Evolutionary conservation across 768 basidiomycete species (phyloP).

Genomic region (Cyathus striatus): DNA sequence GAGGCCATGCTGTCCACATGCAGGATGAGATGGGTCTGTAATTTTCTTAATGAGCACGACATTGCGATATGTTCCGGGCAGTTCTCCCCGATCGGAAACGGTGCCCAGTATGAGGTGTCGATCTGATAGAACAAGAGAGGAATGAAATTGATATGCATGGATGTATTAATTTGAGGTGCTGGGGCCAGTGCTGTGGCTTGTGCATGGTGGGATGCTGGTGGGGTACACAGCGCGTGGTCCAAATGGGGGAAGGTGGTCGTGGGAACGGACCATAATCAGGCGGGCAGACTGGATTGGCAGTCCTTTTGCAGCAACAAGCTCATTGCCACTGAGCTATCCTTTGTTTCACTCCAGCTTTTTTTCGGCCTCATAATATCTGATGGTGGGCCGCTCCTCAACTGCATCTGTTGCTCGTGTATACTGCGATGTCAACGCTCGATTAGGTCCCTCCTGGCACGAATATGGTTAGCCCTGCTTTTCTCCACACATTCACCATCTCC

Average conservation of each 20-base stretch:
- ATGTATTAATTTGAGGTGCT: conserved; percentile 53
- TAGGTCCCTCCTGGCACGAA: conserved; percentile 93
- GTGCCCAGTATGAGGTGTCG: conserved; percentile 31
- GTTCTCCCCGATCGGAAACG: conserved; percentile 5
- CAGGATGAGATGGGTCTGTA: conserved; percentile 59
- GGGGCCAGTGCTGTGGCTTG: conserved; percentile 18
- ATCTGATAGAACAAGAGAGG: conserved; percentile 44
- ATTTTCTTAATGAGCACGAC: conserved; percentile 57
- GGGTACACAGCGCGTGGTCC: not conserved
- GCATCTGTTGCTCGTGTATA: conserved; percentile 87
- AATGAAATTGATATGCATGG: conserved; percentile 44
- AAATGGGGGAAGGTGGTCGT: conserved; percentile 13
- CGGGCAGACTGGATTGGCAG: no score
- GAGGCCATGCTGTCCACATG: conserved; percentile 72
- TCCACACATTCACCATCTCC: conserved; percentile 12
- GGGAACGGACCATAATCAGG: conserved; percentile 18
- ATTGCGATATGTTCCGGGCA: conserved; percentile 11
- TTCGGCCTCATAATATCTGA: not conserved
- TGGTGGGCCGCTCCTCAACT: conserved; percentile 67
- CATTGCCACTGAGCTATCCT: conserved; percentile 3
- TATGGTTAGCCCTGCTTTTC: conserved; percentile 55
- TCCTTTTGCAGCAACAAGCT: no score
- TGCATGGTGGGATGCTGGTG: not conserved
- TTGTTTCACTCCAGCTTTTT: conserved; percentile 4
- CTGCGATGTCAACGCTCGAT: conserved; percentile 79